phyloP scores from a whole-genome alignment of 768 basidiomycete species.

The Tulasnella sp. region DNA sequence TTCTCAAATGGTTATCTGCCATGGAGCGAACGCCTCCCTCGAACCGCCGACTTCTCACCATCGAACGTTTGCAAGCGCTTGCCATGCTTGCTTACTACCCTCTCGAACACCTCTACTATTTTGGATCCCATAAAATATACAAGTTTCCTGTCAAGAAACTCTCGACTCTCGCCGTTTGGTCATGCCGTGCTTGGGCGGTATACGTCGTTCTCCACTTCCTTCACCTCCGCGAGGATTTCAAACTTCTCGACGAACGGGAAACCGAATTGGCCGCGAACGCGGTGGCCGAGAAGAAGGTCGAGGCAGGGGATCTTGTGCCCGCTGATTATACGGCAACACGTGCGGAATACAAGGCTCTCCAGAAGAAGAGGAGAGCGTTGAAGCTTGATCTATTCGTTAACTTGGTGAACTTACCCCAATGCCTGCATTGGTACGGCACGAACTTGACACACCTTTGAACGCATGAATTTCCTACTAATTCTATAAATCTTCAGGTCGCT shows the following conservation, averaged over 20 bases:
- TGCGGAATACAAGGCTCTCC: slow-evolving; percentile 36
- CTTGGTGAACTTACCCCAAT: slow-evolving; percentile 71
- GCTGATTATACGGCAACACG: slow-evolving; percentile 20
- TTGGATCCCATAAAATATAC: slow-evolving; percentile 11
- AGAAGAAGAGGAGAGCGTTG: slow-evolving; percentile 63
- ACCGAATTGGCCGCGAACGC: slow-evolving; percentile 42
- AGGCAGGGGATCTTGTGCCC: neutral
- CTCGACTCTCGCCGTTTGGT: slow-evolving; percentile 57
- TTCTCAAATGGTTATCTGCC: slow-evolving; percentile 27
- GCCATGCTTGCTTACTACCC: slow-evolving; percentile 39
- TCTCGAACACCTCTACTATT: slow-evolving; percentile 37
- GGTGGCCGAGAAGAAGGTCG: slow-evolving; percentile 23
- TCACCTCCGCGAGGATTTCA: slow-evolving; percentile 65
- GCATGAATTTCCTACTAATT: neutral
- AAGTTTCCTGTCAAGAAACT: neutral
- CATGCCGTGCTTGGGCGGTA: slow-evolving; percentile 74
- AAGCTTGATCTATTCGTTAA: slow-evolving; percentile 72
- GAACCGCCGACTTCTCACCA: slow-evolving; percentile 24
- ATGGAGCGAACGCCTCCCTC: slow-evolving; percentile 23
- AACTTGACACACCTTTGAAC: neutral
- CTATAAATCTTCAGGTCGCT: slow-evolving; percentile 52
- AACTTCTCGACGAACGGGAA: slow-evolving; percentile 43
- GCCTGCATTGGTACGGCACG: slow-evolving; percentile 69
- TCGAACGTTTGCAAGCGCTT: slow-evolving; percentile 36
- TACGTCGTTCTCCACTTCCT: slow-evolving; percentile 75